phyloP scores from a whole-genome alignment of 345 rosid genomes.

The Toxicodendron radicans region DNA sequence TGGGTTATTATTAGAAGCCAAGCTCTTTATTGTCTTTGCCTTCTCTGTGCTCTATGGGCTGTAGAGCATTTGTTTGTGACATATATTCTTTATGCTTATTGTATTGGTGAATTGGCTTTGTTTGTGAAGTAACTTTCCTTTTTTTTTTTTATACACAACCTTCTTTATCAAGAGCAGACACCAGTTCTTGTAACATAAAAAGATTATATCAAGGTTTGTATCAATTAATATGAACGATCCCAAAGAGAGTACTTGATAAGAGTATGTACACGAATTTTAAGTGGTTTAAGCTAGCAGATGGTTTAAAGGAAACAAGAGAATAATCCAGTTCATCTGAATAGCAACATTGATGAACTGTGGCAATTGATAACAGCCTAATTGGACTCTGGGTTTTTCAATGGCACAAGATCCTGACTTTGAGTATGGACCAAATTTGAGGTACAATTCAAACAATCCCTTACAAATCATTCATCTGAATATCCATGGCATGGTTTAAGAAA shows the following conservation, averaged over 20 bases:
- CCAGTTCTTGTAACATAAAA: too few relatives aligned
- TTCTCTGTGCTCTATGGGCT: constrained; percentile 23
- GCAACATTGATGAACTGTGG: background rate
- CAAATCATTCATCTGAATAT: background rate
- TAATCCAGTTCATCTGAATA: too few relatives aligned
- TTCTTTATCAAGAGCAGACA: too few relatives aligned
- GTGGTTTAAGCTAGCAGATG: background rate
- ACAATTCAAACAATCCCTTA: background rate
- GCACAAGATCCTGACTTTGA: background rate
- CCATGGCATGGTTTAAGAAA: background rate
- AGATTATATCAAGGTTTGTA: too few relatives aligned
- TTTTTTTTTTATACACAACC: too few relatives aligned
- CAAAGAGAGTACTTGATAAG: too few relatives aligned
- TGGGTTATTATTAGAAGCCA: constrained; percentile 28
- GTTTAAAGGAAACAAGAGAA: background rate
- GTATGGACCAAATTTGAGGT: too few relatives aligned
- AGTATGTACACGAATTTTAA: too few relatives aligned
- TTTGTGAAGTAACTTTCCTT: constrained; percentile 17
- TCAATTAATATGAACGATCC: background rate
- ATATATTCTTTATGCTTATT: constrained; percentile 29
- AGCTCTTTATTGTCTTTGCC: constrained; percentile 20
- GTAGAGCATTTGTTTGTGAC: constrained; percentile 37
- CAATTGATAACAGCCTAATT: background rate
- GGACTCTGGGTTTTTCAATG: too few relatives aligned
- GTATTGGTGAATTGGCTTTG: constrained; percentile 30